Conservation (phyloP, 2,329 filamentous ascomycete species). For the Monosporascus sp. region DNA sequence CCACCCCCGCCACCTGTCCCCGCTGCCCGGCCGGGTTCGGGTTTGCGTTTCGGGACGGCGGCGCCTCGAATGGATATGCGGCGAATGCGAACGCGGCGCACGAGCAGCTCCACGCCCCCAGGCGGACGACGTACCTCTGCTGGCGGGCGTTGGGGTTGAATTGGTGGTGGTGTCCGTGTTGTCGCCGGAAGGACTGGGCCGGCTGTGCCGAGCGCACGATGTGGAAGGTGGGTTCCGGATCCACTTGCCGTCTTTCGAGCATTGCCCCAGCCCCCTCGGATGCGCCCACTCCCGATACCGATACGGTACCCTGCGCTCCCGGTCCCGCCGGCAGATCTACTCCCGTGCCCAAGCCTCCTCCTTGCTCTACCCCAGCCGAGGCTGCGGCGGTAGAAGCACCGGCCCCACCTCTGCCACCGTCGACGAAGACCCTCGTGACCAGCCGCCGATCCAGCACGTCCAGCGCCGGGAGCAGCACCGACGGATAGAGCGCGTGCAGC, state of each 20-base stretch:
- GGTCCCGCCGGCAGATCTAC: neutral
- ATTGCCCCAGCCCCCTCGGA: neutral
- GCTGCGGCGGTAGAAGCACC: neutral
- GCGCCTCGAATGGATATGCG: conserved; percentile 47
- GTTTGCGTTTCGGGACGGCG: neutral
- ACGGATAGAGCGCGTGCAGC: conserved; percentile 79
- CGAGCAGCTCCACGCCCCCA: conserved; percentile 78
- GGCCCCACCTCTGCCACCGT: neutral
- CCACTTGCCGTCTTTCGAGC: neutral
- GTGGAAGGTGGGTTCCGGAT: conserved; percentile 37
- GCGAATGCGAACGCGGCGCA: conserved; percentile 80
- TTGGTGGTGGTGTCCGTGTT: conserved; percentile 18
- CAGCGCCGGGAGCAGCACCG: conserved; percentile 74
- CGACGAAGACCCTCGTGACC: conserved; percentile 49
- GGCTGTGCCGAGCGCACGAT: conserved; percentile 57
- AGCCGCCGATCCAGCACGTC: conserved; percentile 79
- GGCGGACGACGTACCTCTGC: conserved; percentile 62
- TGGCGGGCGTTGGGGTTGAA: conserved; percentile 3
- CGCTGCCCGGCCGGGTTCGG: conserved; percentile 1
- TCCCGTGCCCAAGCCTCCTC: neutral
- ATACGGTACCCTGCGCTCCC: too few relatives aligned
- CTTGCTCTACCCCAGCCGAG: neutral
- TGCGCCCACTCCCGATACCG: too few relatives aligned
- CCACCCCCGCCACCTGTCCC: too few relatives aligned
- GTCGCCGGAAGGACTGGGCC: conserved; percentile 23